Conservation (phyloP, 2,329 filamentous ascomycete species). For the Teratosphaeriaceae sp. region DNA sequence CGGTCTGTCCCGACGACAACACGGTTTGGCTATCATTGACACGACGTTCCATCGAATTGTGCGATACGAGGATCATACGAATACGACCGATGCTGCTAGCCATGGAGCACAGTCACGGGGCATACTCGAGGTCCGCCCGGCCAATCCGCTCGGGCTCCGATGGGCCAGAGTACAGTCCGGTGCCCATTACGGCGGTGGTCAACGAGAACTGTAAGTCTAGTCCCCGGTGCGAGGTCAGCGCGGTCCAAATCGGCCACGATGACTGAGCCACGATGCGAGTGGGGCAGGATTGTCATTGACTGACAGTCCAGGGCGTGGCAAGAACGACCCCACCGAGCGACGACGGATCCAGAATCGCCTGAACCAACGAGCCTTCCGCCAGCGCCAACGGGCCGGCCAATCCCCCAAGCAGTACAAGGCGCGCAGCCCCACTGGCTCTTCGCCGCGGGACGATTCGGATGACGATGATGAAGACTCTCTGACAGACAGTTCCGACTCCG, state of each 20-base stretch:
- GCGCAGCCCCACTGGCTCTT: constrained; percentile 9
- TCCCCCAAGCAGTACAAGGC: constrained; percentile 18
- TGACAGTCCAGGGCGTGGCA: constrained; percentile 12
- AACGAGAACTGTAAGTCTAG: constrained; percentile 24
- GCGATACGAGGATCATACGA: neutral
- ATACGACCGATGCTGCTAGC: neutral
- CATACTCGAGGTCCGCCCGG: neutral
- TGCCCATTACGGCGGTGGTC: constrained; percentile 5
- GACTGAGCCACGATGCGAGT: too few relatives aligned
- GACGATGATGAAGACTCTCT: constrained; percentile 7
- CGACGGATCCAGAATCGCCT: constrained; percentile 27
- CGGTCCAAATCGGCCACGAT: too few relatives aligned
- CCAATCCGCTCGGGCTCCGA: neutral
- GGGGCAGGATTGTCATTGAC: too few relatives aligned
- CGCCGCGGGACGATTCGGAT: constrained; percentile 5
- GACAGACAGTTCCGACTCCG: constrained; percentile 2
- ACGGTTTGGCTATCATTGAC: neutral
- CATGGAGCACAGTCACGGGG: neutral
- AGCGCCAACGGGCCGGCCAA: constrained; percentile 23
- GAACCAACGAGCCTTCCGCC: constrained; percentile 27
- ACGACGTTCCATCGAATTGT: neutral
- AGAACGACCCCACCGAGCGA: constrained; percentile 25
- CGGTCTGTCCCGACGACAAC: neutral
- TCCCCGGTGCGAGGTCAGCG: too few relatives aligned
- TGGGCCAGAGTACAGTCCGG: neutral